Conservation (phyloP, 2,329 filamentous ascomycete species). For the Phialocephala sp. region DNA sequence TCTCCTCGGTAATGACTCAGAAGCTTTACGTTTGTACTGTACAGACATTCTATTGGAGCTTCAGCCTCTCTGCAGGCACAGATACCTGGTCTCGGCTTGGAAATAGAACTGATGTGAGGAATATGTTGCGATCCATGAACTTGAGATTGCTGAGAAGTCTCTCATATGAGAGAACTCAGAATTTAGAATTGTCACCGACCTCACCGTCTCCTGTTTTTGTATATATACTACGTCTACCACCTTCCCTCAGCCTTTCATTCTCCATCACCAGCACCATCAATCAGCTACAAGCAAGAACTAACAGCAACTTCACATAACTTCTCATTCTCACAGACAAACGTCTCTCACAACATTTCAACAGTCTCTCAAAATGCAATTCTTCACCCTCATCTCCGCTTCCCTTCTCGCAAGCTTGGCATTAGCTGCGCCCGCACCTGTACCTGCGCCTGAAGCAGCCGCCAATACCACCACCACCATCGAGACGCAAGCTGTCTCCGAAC, state of each 20-base stretch:
- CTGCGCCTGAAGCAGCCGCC: background rate
- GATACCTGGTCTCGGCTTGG: no score
- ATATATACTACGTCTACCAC: constrained; percentile 4
- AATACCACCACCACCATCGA: background rate
- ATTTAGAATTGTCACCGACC: background rate
- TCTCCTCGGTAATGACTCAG: no score
- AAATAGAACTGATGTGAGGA: no score
- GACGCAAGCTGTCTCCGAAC: background rate
- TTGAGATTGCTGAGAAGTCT: background rate
- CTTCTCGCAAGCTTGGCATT: constrained; percentile 21
- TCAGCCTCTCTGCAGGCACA: no score
- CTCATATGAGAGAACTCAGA: background rate
- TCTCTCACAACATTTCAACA: background rate
- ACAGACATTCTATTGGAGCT: no score
- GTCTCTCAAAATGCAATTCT: constrained; percentile 22
- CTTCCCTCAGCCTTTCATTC: background rate
- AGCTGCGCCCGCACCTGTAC: constrained; percentile 14
- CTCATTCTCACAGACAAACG: background rate
- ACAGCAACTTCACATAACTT: background rate
- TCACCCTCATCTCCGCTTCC: constrained; percentile 20
- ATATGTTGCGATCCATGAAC: no score
- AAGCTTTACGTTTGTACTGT: no score
- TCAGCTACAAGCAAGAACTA: background rate
- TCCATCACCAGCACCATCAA: constrained; percentile 6
- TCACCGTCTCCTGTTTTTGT: background rate